Base-by-base conservation (phyloP, 352 stramenopile species). In the Phytophthora meadii region DNA sequence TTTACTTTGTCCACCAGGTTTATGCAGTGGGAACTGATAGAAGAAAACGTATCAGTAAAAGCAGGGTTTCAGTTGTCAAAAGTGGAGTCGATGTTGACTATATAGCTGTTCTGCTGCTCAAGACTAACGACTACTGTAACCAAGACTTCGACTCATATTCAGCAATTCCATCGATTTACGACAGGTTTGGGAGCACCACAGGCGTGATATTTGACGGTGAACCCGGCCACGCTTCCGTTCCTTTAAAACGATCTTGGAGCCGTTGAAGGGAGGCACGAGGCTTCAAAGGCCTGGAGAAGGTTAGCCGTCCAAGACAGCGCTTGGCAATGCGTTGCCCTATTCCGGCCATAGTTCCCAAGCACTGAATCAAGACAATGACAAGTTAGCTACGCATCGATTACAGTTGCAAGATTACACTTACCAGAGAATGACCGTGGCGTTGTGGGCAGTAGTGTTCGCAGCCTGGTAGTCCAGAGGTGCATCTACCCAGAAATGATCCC, bases 391-490 rank as follows among this genome's bases (percentile, higher is more conserved):
- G 51, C 56, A 39, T 42, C 15, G 4, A 25, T 10, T 30, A 17
- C 10, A 19, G 15, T 49, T 17, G 9, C 45, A 39, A 28, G 14
- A 39, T 27, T 55, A 42, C 30, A 72, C 79, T 37, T 84, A 92
- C 84, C 66, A 95, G 68, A 0, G 76, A 88, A 51, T 89, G 76
- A 2, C 87, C 87, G 9, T 47, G 72, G 5, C 76, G 73, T 46
- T 95, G 87, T 8, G 83, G 79, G 57, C 84, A 95, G 45, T 87
- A 88, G 59, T 89, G 57, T n/a, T 76, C 40, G 42, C 84, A 93
- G 2, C 68, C 73, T 10, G 65, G 39, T 24, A 79, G 47, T 22
- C 61, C 79, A 37, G 84, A 93, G 11, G 58, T 58, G 57, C 84
- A 90, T 54, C 84, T 91, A 45, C 42, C 41, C 32, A 48, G 59